Evolutionary conservation across 2,329 filamentous ascomycete species (phyloP).

Genomic region (Colletotrichum eremochloae): DNA sequence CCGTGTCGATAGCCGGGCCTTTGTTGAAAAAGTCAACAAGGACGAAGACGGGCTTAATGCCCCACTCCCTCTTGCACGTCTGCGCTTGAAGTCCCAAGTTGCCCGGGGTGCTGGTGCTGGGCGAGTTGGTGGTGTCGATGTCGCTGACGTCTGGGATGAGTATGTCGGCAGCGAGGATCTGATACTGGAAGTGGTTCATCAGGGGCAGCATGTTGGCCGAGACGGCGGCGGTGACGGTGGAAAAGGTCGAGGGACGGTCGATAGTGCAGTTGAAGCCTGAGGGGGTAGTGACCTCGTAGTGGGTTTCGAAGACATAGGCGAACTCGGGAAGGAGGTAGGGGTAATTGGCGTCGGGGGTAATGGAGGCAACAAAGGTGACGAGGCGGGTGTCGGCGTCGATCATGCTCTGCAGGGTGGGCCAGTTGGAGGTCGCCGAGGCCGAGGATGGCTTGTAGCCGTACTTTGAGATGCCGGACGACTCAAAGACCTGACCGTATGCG

Average conservation of each 20-base stretch:
- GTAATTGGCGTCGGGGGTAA: constrained; percentile 55
- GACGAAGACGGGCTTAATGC: constrained; percentile 76
- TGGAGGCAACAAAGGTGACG: constrained; percentile 76
- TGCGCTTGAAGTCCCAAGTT: constrained; percentile 66
- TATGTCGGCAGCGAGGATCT: constrained; percentile 65
- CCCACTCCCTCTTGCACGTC: constrained; percentile 70
- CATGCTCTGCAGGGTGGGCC: constrained; percentile 80
- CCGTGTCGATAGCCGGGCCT: constrained; percentile 76
- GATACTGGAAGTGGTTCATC: constrained; percentile 85
- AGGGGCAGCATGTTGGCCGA: constrained; percentile 74
- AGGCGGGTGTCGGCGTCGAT: constrained; percentile 75
- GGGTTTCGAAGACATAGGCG: constrained; percentile 78
- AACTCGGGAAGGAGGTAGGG: constrained; percentile 76
- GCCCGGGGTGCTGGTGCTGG: constrained; percentile 66
- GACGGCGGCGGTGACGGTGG: constrained; percentile 65
- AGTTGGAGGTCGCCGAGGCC: constrained; percentile 60
- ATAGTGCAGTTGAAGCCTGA: constrained; percentile 80
- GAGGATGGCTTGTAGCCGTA: constrained; percentile 71
- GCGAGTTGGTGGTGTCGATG: constrained; percentile 75
- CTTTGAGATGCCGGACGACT: constrained; percentile 69
- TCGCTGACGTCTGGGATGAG: constrained; percentile 71
- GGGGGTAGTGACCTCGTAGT: constrained; percentile 73
- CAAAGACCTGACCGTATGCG: constrained; percentile 68
- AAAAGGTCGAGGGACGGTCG: constrained; percentile 71
- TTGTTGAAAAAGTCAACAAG: constrained; percentile 86